A percentile compares a stretch with the other conserved stretches of the same genome.
These are phyloP conservation scores for Blastocystis sp. DNA, from an alignment of 352 stramenopile species.

Conservation along the genomic window DNA sequence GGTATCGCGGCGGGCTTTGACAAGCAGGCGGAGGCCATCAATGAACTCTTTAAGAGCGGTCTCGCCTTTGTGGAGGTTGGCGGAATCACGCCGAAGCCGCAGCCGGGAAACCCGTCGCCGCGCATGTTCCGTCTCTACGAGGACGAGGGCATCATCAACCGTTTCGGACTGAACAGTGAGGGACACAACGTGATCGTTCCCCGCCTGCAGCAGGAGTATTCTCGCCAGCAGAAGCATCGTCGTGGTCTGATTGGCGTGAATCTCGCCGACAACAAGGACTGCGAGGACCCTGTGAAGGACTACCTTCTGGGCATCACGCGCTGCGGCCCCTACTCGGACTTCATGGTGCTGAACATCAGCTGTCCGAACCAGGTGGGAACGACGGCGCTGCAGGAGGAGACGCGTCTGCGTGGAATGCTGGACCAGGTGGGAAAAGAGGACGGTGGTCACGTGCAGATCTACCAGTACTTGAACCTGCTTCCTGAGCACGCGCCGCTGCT, in stretches of 20 bases:
- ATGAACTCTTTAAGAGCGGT: conserved; percentile 68
- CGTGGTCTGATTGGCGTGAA: conserved; percentile 72
- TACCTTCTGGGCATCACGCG: conserved; percentile 69
- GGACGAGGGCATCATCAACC: conserved; percentile 73
- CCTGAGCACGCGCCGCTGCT: conserved; percentile 73
- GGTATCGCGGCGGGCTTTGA: conserved; percentile 75
- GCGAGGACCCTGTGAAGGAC: conserved; percentile 2
- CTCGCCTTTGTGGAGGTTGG: conserved; percentile 71
- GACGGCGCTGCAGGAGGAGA: conserved; percentile 61
- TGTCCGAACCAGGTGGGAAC: conserved; percentile 76
- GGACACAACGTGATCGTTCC: conserved; percentile 65
- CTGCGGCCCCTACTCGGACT: conserved; percentile 84
- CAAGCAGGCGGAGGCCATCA: conserved; percentile 66
- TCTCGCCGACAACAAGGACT: conserved; percentile 73
- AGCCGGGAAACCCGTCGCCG: conserved; percentile 72
- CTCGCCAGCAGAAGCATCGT: conserved; percentile 62
- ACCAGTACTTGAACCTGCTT: background rate
- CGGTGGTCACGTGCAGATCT: background rate
- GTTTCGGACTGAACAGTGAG: conserved; percentile 76
- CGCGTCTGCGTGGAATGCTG: conserved; percentile 28
- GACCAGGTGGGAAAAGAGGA: background rate
- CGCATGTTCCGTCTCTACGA: conserved; percentile 72
- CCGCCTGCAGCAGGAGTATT: conserved; percentile 61
- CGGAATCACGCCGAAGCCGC: conserved; percentile 71
- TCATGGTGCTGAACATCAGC: conserved; percentile 94